A percentile compares a stretch with the other conserved stretches of the same genome.
Conservation (phyloP, 768 basidiomycete species). For the Auriscalpium microsporum region DNA sequence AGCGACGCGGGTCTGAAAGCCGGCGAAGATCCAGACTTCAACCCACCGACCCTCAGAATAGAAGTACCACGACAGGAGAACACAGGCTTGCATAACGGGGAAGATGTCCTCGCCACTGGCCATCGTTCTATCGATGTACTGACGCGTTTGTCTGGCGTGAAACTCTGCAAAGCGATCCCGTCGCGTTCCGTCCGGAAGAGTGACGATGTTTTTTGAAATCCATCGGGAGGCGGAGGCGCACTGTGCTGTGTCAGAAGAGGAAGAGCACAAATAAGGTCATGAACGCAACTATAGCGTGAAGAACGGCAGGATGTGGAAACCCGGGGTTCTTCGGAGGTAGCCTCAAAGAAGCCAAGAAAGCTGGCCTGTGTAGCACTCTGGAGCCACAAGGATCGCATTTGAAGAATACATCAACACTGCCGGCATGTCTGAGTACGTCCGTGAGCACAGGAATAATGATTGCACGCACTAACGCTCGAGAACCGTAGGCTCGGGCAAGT, state of each 20-base stretch:
- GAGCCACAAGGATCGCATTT: constrained; percentile 82
- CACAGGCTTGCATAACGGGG: constrained; percentile 79
- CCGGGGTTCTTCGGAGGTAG: constrained; percentile 71
- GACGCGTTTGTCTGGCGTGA: constrained; percentile 79
- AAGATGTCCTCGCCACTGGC: constrained; percentile 85
- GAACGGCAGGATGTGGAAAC: constrained; percentile 83
- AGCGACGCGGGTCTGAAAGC: constrained; percentile 74
- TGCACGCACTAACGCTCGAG: constrained; percentile 65
- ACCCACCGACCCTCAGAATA: constrained; percentile 88
- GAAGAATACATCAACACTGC: constrained; percentile 82
- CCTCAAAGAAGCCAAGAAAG: constrained; percentile 72
- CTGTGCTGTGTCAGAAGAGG: constrained; percentile 29
- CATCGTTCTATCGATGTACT: constrained; percentile 85
- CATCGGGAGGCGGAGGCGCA: constrained; percentile 80
- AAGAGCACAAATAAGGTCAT: neutral
- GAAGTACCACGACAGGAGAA: constrained; percentile 83
- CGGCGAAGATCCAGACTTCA: constrained; percentile 87
- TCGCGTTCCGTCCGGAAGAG: constrained; percentile 63
- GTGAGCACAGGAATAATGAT: too few relatives aligned
- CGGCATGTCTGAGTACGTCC: neutral
- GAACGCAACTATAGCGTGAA: constrained; percentile 76
- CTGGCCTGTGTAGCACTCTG: constrained; percentile 71
- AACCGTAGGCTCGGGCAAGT: constrained; percentile 66
- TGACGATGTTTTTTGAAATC: constrained; percentile 62
- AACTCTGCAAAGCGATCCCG: constrained; percentile 84